Conservation (phyloP, 306 rosid species). For the Citrullus amarus region DNA sequence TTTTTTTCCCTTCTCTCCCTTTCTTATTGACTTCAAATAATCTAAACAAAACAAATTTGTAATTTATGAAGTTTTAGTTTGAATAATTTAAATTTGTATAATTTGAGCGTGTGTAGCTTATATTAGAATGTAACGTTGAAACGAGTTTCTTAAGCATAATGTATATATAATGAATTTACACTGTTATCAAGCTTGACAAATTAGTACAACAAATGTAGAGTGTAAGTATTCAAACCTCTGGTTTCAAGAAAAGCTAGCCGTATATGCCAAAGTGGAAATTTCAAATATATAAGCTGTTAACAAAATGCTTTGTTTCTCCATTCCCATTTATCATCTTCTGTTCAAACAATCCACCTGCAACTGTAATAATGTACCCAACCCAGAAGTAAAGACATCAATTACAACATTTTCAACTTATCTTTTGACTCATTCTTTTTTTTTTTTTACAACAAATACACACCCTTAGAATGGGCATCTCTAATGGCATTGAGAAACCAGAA, state of each 20-base stretch:
- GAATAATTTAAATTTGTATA: background rate
- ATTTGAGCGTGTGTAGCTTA: background rate
- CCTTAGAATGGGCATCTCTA: slow-evolving; percentile 23
- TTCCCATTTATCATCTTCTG: slow-evolving; percentile 1
- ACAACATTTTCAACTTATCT: slow-evolving; percentile 34
- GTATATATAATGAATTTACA: no score
- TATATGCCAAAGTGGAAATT: background rate
- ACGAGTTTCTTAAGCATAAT: no score
- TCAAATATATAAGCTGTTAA: background rate
- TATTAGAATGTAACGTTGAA: no score
- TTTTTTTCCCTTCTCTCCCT: background rate
- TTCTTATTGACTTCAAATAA: background rate
- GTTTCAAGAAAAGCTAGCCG: no score
- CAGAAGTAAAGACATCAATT: slow-evolving; percentile 16
- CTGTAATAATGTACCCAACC: slow-evolving; percentile 16
- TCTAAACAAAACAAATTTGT: no score
- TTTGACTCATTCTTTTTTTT: slow-evolving; percentile 8
- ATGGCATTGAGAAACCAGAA: slow-evolving; percentile 11
- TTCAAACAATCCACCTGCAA: slow-evolving; percentile 20
- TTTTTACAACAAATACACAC: slow-evolving; percentile 45
- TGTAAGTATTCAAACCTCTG: no score
- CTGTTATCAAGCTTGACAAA: no score
- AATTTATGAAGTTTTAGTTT: background rate
- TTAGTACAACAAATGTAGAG: no score
- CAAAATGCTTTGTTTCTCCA: slow-evolving; percentile 5